Conservation (phyloP, 306 rosid species). For the Vigna nakashimae region DNA sequence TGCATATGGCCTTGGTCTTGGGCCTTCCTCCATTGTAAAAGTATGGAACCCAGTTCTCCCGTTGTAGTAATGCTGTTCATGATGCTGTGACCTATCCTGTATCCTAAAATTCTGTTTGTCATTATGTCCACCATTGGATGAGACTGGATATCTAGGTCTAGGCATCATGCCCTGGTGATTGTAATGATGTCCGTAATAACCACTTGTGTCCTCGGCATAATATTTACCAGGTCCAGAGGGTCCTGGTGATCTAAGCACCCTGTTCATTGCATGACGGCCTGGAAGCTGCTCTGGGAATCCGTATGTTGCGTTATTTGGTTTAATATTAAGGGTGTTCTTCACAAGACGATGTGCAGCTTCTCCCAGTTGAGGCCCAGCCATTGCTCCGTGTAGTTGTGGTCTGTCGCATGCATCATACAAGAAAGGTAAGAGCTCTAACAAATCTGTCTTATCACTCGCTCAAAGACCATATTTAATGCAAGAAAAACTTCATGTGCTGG, state of each 20-base stretch:
- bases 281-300: conserved; percentile 69
- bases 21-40: conserved; percentile 57
- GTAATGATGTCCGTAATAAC: conserved; percentile 58
- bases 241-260: conserved; percentile 62
- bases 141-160: conserved; percentile 65
- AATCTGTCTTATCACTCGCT: neutral
- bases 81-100: conserved; percentile 59
- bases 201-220: conserved; percentile 65
- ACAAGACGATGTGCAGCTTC: conserved; percentile 98
- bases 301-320: conserved; percentile 54
- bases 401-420: conserved; percentile 54
- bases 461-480: conserved; percentile 34
- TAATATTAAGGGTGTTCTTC: conserved; percentile 78
- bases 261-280: conserved; percentile 54
- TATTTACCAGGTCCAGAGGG: conserved; percentile 76
- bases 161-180: conserved; percentile 59
- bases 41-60: conserved; percentile 61
- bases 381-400: conserved; percentile 83
- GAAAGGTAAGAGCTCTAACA: conserved; percentile 30
- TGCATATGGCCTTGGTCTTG: conserved; percentile 53
- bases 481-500: conserved; percentile 23
- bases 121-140: conserved; percentile 67
- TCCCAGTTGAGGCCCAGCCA: conserved; percentile 85
- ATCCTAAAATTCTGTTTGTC: conserved; percentile 67
- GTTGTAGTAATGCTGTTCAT: conserved; percentile 55